Base-by-base conservation (phyloP, 768 basidiomycete genomes). In the Pisolithus tinctorius region DNA sequence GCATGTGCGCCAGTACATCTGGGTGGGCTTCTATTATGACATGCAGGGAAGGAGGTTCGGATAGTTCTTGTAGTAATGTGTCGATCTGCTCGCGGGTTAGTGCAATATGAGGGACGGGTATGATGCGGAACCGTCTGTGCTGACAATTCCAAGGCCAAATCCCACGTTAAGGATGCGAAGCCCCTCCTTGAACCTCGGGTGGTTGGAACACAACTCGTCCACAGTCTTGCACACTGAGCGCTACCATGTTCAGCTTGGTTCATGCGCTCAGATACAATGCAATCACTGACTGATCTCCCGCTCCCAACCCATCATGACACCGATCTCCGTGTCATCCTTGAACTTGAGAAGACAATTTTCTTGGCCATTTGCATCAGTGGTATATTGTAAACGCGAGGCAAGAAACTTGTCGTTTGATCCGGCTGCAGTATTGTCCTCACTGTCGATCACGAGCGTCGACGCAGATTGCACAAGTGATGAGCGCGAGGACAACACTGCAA, bases 231-330 rank as follows among this genome's bases (percentile, higher is more conserved):
- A 65, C 96, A 98, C 82, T 83, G 63, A 30, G 52, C 55, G 55
- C 59, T 63, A 53, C 58, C 56, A 48, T 57, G 57, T 55, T 48
- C 17, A 48, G 61, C 60, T 40, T 67, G 51, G 34, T 56, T 10
- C 23, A 20, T 38, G 7, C 25, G 17, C 10, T 45, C 10, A 23
- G 17, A 20, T 29, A 25, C 11, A 48, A 26, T 43, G 25, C 29
- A 6, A 34, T n/a, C 3, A 69, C 72, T 64, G 58, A 84, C 82
- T 98, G 60, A 98, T 90, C 7, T 70, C 77, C 42, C 71, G 69
- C 67, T 99, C 96, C 96, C 96, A 99, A 1, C 93, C 92, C 96
- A 99, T 99, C 96, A 99, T 99, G 5, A 99, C 95, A 11, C 93
- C 92, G n/a, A 94, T 80, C 53, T 93, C 86, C 56, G 86, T 84